A percentile compares a stretch with the other conserved stretches of the same genome.
phyloP scores from a whole-genome alignment of 129 eudicot species.

The Heracleum sosnowskyi region DNA sequence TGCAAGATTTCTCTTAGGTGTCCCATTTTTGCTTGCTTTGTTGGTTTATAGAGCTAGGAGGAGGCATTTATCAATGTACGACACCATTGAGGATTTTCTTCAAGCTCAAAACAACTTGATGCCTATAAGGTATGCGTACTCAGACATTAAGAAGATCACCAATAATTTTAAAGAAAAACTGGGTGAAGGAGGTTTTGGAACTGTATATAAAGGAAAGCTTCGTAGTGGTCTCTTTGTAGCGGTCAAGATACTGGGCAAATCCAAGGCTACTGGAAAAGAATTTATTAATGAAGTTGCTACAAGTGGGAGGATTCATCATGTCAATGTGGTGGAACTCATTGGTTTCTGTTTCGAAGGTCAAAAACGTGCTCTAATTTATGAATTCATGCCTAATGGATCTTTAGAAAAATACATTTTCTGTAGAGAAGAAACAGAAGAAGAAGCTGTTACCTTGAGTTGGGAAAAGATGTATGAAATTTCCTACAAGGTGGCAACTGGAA shows the following conservation, averaged over 20 bases:
- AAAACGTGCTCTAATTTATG: not conserved
- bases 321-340: not conserved
- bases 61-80: not conserved
- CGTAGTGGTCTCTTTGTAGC: constrained; percentile 1
- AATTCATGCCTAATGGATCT: not conserved
- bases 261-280: not conserved
- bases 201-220: not conserved
- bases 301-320: not conserved
- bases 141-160: not conserved
- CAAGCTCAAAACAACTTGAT: not conserved
- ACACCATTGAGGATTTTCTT: not conserved
- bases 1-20: not conserved
- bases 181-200: not conserved
- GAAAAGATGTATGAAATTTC: not conserved
- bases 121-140: not conserved
- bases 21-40: not conserved
- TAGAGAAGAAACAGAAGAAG: not conserved
- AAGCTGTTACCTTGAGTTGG: not conserved
- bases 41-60: not conserved
- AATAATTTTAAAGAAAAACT: not conserved
- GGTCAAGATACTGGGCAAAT: not conserved
- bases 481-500: not conserved
- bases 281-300: not conserved
- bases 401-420: not conserved
- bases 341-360: not conserved